Percentiles rank a stretch among this genome's conserved stretches.
Evolutionary conservation across 2,329 filamentous ascomycete species (phyloP).

Genomic region (Uncinocarpus reesii): DNA sequence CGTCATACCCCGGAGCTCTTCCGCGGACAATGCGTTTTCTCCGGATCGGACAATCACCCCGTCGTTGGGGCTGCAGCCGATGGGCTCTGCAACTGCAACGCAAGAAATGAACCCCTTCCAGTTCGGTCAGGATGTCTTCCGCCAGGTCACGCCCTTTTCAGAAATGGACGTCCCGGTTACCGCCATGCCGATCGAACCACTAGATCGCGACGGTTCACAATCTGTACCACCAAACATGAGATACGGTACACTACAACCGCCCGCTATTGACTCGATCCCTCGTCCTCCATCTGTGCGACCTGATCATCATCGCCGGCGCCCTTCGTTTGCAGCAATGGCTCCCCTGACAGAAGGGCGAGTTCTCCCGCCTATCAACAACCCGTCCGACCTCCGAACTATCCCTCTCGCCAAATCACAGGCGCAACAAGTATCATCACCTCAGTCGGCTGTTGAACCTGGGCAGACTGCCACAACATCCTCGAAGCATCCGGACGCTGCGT

Average conservation of each 20-base stretch:
- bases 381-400: constrained; percentile 22
- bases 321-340: constrained; percentile 22
- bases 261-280: constrained; percentile 35
- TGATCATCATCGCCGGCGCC: constrained; percentile 27
- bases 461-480: constrained; percentile 21
- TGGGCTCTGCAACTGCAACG: constrained; percentile 33
- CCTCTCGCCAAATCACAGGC: background rate
- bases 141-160: constrained; percentile 61
- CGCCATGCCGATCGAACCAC: constrained; percentile 57
- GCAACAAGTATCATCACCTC: background rate
- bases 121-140: constrained; percentile 46
- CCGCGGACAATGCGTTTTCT: constrained; percentile 21
- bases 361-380: constrained; percentile 26
- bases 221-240: constrained; percentile 92
- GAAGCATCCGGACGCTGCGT: constrained; percentile 45
- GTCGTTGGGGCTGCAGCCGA: constrained; percentile 18
- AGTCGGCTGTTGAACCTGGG: background rate
- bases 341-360: constrained; percentile 23
- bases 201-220: constrained; percentile 70
- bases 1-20: constrained; percentile 42
- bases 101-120: constrained; percentile 38
- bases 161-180: constrained; percentile 83
- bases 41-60: constrained; percentile 26
- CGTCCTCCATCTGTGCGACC: constrained; percentile 36
- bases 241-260: constrained; percentile 45